Evolutionary conservation across 352 stramenopile genomes (phyloP), one percentile per base, ranked within the genome.

Genomic region (Globisporangium cystogenes): DNA sequence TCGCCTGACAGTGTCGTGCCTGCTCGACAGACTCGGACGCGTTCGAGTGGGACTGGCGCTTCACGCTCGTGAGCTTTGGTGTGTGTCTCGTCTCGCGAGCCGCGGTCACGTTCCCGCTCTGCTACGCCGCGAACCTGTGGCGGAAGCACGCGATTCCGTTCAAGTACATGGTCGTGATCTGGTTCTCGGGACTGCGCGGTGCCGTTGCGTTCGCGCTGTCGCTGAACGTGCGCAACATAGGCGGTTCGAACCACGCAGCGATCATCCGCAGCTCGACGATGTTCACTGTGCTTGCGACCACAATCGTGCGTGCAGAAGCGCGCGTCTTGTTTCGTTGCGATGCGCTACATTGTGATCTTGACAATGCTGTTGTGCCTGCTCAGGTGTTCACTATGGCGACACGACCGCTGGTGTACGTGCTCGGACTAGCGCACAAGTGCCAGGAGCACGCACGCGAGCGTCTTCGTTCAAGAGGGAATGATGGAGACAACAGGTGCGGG

Each of bases 121-220:
- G 69, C 36, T 39, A 42, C 3, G 26, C 69, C 4, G 69, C 69
- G n/a, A 78, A 78, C 44, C 2, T 68, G 18, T 48, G 55, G 15
- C 57, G 64, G 11, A 52, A 48, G 20, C 52, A 42, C 5, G 51
- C 58, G 49, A 78, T 78, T 39, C 68, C 68, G 21, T 53, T 70
- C 18, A 55, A 43, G 44, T 65, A 73, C 53, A 69, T 73, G 66
- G 15, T 73, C 27, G 63, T 73, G 45, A 74, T 96, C 47, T 96
- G 79, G 77, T 94, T 95, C 57, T 78, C 79, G 12, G 87, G 87
- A 7, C 66, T 96, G 11, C 75, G 87, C 26, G 87, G 87, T 18
- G 60, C 87, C 37, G 81, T 96, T 26, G 82, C 86, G 12, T 96
- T 92, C 55, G 80, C 83, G 16, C 74, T 86, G 20, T 45, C 40